A percentile compares a stretch with the other conserved stretches of the same genome.
Conservation (phyloP, 2,329 filamentous ascomycete genomes). For the Epichloe aotearoae region DNA sequence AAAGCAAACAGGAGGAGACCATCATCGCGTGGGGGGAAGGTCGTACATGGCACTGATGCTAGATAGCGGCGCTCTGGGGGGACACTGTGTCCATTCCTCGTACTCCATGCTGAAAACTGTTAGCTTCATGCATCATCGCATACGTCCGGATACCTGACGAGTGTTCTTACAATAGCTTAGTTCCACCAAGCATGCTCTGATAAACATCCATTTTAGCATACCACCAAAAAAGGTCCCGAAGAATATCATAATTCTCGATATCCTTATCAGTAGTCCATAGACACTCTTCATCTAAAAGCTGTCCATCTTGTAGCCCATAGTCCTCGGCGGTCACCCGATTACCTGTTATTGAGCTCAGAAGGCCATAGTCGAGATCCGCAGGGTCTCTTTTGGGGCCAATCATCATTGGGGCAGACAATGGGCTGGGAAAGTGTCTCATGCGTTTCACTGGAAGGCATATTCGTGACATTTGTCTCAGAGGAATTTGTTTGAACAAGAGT, state of each 20-base stretch:
- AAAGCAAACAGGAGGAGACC: not conserved
- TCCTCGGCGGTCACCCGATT: conserved; percentile 23
- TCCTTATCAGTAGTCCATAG: conserved; percentile 40
- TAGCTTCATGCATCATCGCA: conserved; percentile 7
- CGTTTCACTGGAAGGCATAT: conserved; percentile 53
- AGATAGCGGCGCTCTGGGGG: conserved; percentile 74
- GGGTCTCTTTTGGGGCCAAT: conserved; percentile 15
- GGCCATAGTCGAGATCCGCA: conserved; percentile 26
- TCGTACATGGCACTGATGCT: conserved; percentile 58
- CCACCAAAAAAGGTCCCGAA: conserved; percentile 85
- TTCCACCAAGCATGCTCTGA: conserved; percentile 79
- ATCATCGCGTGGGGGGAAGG: not conserved
- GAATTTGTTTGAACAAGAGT: conserved; percentile 70
- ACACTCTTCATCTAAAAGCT: conserved; percentile 13
- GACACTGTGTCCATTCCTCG: conserved; percentile 71
- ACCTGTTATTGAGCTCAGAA: conserved; percentile 30
- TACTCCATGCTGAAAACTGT: conserved; percentile 55
- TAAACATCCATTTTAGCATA: conserved; percentile 90
- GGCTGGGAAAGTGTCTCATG: conserved; percentile 13
- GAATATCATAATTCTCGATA: conserved; percentile 64
- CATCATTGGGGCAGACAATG: not conserved
- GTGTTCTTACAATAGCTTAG: conserved; percentile 55
- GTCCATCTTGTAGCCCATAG: conserved; percentile 21
- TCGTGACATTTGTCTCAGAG: conserved; percentile 60
- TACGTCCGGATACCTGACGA: not conserved